Conservation (phyloP, 2,329 filamentous ascomycete genomes). For the Nigrospora osmanthi region DNA sequence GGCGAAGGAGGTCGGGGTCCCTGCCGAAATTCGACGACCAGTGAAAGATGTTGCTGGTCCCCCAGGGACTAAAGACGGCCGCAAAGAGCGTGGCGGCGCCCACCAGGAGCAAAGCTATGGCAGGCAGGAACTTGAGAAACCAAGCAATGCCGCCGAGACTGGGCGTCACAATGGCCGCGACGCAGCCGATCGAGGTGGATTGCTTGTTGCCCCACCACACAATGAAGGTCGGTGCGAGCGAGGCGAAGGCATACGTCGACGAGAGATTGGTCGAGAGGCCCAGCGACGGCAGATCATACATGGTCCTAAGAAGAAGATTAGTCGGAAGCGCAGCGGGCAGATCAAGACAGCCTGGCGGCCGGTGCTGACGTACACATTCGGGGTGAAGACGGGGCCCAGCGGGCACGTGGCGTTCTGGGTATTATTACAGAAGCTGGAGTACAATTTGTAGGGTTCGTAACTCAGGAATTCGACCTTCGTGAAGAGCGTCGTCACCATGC, state of each 20-base stretch:
- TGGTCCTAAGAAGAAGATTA: conserved; percentile 1
- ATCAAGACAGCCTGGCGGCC: background rate
- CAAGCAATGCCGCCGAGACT: conserved; percentile 65
- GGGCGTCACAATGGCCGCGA: conserved; percentile 77
- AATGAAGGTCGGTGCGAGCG: conserved; percentile 65
- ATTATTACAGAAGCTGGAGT: conserved; percentile 58
- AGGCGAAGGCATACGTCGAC: conserved; percentile 81
- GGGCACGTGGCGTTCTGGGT: conserved; percentile 62
- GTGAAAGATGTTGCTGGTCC: conserved; percentile 78
- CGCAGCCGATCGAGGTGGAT: conserved; percentile 64
- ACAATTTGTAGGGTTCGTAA: conserved; percentile 58
- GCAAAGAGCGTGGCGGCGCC: conserved; percentile 78
- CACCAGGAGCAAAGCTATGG: conserved; percentile 70
- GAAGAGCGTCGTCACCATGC: conserved; percentile 66
- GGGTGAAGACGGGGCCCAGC: conserved; percentile 62
- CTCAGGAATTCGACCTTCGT: conserved; percentile 66
- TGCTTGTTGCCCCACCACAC: conserved; percentile 66
- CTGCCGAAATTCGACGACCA: conserved; percentile 98
- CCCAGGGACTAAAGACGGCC: conserved; percentile 88
- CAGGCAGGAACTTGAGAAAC: conserved; percentile 67
- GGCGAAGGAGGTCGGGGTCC: conserved; percentile 80
- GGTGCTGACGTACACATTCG: conserved; percentile 26
- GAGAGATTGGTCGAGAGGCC: conserved; percentile 65
- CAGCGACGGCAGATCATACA: conserved; percentile 56
- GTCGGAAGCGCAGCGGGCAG: background rate